These are phyloP conservation scores for Russula brevipes DNA, from an alignment of 768 basidiomycete species.

Conservation along the genomic window DNA sequence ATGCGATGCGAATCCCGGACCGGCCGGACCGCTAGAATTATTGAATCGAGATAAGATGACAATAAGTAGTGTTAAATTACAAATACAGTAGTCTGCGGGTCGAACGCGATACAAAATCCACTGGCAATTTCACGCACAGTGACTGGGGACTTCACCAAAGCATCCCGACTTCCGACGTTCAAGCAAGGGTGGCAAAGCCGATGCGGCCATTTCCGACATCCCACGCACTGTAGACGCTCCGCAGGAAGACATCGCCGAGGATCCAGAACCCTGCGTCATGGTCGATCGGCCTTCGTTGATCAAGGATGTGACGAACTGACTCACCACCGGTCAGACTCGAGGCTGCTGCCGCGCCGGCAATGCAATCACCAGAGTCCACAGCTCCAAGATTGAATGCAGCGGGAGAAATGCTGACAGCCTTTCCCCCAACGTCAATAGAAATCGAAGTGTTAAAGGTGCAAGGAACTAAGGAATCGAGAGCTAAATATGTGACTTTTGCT, in stretches of 20 bases:
- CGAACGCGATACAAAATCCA: too few relatives aligned
- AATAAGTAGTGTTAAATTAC: too few relatives aligned
- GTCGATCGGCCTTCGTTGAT: too few relatives aligned
- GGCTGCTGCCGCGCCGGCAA: neutral
- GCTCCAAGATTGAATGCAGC: constrained; percentile 1
- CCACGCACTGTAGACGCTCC: neutral
- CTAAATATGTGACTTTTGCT: neutral
- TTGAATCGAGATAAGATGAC: too few relatives aligned
- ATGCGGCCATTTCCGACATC: neutral
- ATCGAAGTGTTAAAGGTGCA: neutral
- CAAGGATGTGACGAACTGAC: too few relatives aligned
- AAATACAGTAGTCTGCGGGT: too few relatives aligned
- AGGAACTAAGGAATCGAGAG: neutral
- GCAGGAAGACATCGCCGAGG: neutral
- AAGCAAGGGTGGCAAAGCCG: neutral
- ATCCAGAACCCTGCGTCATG: neutral
- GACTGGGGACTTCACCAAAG: too few relatives aligned
- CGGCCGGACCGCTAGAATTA: too few relatives aligned
- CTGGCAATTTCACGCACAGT: too few relatives aligned
- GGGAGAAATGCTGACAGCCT: neutral
- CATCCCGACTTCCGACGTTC: neutral
- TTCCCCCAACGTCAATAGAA: neutral
- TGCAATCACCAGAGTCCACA: neutral
- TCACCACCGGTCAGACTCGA: neutral
- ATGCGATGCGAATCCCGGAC: too few relatives aligned